phyloP scores from a whole-genome alignment of 495 filamentous ascomycete genomes.

The Bryoglossum gracile region DNA sequence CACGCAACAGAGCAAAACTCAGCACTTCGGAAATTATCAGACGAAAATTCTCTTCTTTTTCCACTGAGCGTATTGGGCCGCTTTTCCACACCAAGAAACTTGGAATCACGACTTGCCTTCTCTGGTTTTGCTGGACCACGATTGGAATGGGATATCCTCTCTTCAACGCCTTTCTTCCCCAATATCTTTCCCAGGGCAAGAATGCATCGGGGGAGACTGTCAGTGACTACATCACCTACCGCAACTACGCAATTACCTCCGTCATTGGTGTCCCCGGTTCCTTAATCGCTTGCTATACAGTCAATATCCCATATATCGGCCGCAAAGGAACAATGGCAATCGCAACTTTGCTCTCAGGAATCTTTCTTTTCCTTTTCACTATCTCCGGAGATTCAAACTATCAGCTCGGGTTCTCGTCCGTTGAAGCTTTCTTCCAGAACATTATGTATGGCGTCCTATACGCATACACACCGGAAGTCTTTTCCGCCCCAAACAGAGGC shows the following conservation, averaged over 20 bases:
- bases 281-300: constrained; percentile 60
- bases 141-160: constrained; percentile 61
- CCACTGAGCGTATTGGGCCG: constrained; percentile 36
- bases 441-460: constrained; percentile 88
- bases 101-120: constrained; percentile 41
- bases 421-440: constrained; percentile 67
- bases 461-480: constrained; percentile 78
- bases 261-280: constrained; percentile 66
- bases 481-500: constrained; percentile 69
- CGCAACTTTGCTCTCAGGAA: constrained; percentile 60
- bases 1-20: constrained; percentile 26
- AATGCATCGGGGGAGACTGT: constrained; percentile 36
- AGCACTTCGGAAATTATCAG: constrained; percentile 10
- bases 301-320: constrained; percentile 64
- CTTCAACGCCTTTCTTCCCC: constrained; percentile 81
- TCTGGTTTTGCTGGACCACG: constrained; percentile 51
- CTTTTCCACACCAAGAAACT: constrained; percentile 42
- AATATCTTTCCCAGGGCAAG: constrained; percentile 64
- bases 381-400: constrained; percentile 31
- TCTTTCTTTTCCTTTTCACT: constrained; percentile 61
- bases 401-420: constrained; percentile 67
- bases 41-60: constrained; percentile 29
- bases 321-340: constrained; percentile 64
- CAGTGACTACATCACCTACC: constrained; percentile 55
- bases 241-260: constrained; percentile 70